Percentiles rank a stretch among this genome's conserved stretches.
phyloP scores from a whole-genome alignment of 805 yeast species.

The Metschnikowia continentalis region DNA sequence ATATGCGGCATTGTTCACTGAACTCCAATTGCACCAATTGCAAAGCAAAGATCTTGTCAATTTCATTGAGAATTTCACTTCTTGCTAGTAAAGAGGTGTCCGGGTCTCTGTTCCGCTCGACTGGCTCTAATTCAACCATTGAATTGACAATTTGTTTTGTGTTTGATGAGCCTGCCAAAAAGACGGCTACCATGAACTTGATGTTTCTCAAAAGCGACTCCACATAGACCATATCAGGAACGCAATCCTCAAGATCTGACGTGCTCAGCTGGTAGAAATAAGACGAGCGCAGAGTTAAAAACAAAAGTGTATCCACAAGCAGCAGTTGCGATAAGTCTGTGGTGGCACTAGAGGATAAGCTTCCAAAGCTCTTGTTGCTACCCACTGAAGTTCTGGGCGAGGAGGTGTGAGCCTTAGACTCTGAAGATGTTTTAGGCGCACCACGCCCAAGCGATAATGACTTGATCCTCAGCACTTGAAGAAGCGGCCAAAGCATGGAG shows the following conservation, averaged over 20 bases:
- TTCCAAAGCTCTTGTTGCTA: slow-evolving; percentile 22
- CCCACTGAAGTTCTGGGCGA: slow-evolving; percentile 36
- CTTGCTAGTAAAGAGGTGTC: slow-evolving; percentile 21
- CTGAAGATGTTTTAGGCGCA: slow-evolving; percentile 49
- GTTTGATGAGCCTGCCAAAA: slow-evolving; percentile 42
- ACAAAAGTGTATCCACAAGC: slow-evolving; percentile 31
- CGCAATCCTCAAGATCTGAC: slow-evolving; percentile 62
- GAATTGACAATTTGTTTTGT: slow-evolving; percentile 38
- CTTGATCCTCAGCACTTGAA: slow-evolving; percentile 31
- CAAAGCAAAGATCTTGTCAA: slow-evolving; percentile 33
- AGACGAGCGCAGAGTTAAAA: slow-evolving; percentile 25
- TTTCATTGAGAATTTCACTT: slow-evolving; percentile 40
- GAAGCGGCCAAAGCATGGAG: slow-evolving; percentile 28
- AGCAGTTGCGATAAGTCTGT: slow-evolving; percentile 28
- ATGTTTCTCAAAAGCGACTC: slow-evolving; percentile 65
- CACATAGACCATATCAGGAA: slow-evolving; percentile 75
- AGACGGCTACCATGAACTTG: slow-evolving; percentile 53
- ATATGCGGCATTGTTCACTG: slow-evolving; percentile 55
- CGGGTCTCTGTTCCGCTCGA: not conserved
- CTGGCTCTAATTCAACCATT: slow-evolving; percentile 30
- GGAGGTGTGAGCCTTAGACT: slow-evolving; percentile 9
- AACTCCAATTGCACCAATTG: slow-evolving; percentile 34
- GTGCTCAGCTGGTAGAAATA: slow-evolving; percentile 42
- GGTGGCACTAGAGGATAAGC: slow-evolving; percentile 23
- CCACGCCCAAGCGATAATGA: slow-evolving; percentile 19